A percentile compares a stretch with the other conserved stretches of the same genome.
Evolutionary conservation across 805 yeast species (phyloP).

Genomic region (Saccharomycopsis oosterbeekiorum): DNA sequence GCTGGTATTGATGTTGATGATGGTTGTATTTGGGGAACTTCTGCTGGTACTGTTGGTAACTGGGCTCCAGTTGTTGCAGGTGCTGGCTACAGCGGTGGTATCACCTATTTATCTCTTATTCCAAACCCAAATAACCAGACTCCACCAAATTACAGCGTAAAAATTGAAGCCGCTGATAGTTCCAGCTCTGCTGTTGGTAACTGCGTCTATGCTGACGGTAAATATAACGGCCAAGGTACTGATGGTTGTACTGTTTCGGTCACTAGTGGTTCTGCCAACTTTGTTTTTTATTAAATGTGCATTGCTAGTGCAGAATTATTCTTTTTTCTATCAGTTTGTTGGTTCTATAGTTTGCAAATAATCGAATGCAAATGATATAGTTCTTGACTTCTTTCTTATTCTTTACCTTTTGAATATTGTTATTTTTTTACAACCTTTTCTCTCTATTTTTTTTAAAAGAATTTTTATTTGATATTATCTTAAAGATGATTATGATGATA

Average conservation of each 20-base stretch:
- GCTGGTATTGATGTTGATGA: constrained; percentile 86
- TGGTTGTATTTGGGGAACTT: constrained; percentile 90
- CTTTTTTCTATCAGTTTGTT: too few relatives aligned
- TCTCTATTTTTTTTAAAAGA: not conserved
- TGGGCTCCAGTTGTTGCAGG: constrained; percentile 97
- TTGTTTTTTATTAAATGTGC: constrained; percentile 49
- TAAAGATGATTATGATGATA: not conserved
- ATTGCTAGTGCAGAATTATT: too few relatives aligned
- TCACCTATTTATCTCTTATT: constrained; percentile 78
- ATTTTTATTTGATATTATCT: not conserved
- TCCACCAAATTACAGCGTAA: constrained; percentile 62
- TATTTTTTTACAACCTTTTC: not conserved
- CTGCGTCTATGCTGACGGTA: constrained; percentile 75
- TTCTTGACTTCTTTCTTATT: too few relatives aligned
- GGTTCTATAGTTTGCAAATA: too few relatives aligned
- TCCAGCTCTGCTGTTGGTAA: constrained; percentile 50
- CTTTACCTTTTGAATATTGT: too few relatives aligned
- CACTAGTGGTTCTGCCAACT: constrained; percentile 71
- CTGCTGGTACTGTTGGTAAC: constrained; percentile 80
- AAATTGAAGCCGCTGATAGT: constrained; percentile 65
- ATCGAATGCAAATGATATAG: too few relatives aligned
- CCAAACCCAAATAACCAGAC: constrained; percentile 86
- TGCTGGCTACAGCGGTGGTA: constrained; percentile 71
- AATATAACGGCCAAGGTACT: constrained; percentile 55
- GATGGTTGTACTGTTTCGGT: constrained; percentile 95